Conservation (phyloP, 805 yeast genomes). For the Blastobotrys muscicola region DNA sequence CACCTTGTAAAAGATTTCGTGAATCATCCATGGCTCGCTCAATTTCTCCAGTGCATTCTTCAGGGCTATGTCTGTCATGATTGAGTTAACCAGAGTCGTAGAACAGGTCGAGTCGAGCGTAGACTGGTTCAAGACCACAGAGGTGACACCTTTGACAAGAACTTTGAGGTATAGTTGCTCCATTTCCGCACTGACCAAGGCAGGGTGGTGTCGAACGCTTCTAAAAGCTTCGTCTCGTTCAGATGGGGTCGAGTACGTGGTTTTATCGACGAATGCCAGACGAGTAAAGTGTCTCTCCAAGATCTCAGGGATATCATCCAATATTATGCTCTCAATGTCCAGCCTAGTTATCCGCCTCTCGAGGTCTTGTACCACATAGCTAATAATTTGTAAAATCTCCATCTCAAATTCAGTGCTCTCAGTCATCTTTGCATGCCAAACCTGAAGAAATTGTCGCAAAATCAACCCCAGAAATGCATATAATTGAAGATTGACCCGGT, state of each 20-base stretch:
- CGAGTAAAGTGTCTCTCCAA: slow-evolving; percentile 30
- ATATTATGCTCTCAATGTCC: slow-evolving; percentile 30
- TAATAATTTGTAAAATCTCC: slow-evolving; percentile 33
- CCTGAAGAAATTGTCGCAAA: slow-evolving; percentile 36
- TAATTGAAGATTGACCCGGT: slow-evolving; percentile 35
- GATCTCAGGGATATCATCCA: slow-evolving; percentile 38
- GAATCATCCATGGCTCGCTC: slow-evolving; percentile 43
- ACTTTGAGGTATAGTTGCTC: slow-evolving; percentile 29
- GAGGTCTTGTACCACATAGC: slow-evolving; percentile 33
- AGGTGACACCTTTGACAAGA: slow-evolving; percentile 29
- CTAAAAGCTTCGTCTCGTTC: slow-evolving; percentile 29
- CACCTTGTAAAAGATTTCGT: slow-evolving; percentile 33
- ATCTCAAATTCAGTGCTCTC: slow-evolving; percentile 34
- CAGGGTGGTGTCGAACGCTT: slow-evolving; percentile 28
- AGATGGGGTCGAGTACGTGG: no score
- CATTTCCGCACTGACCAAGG: slow-evolving; percentile 21
- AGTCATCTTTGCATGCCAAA: slow-evolving; percentile 37
- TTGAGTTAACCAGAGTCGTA: slow-evolving; percentile 30
- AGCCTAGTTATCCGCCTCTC: slow-evolving; percentile 26
- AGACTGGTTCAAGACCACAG: slow-evolving; percentile 33
- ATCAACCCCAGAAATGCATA: slow-evolving; percentile 40
- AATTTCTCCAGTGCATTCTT: slow-evolving; percentile 35
- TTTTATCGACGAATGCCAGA: no score
- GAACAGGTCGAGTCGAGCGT: slow-evolving; percentile 34
- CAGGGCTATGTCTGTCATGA: slow-evolving; percentile 36